Evolutionary conservation across 805 yeast genomes (phyloP).

Genomic region (Metschnikowia similis): DNA sequence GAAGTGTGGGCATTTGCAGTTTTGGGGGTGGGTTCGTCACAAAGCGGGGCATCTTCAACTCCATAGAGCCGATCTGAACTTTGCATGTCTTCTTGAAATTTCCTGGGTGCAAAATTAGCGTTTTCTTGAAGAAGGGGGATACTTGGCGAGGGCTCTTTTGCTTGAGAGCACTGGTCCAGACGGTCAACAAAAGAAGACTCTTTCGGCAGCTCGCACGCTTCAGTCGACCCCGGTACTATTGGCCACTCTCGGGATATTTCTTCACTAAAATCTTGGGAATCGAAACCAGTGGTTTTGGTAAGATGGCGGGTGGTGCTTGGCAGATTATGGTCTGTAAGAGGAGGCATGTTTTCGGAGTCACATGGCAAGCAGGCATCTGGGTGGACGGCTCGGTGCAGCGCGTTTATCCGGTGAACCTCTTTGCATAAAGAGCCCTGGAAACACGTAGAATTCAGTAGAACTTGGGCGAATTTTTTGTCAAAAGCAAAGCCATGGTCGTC

Average conservation of each 20-base stretch:
- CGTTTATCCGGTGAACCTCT: background rate
- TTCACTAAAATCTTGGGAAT: too few relatives aligned
- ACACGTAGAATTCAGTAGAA: background rate
- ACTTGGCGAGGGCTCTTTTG: background rate
- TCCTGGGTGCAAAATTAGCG: background rate
- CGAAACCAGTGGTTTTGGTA: too few relatives aligned
- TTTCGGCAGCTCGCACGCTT: background rate
- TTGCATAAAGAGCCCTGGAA: background rate
- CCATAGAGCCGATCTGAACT: too few relatives aligned
- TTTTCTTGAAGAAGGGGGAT: background rate
- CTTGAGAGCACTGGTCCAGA: background rate
- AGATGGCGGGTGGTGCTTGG: too few relatives aligned
- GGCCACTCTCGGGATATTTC: too few relatives aligned
- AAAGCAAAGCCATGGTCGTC: background rate
- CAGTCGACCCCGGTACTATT: background rate
- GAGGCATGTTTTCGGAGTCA: too few relatives aligned
- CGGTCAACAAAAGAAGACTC: slow-evolving; percentile 1
- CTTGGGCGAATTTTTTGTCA: background rate
- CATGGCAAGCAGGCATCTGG: background rate
- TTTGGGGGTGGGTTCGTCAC: background rate
- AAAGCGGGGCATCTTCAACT: background rate
- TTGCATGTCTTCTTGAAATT: background rate
- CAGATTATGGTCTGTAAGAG: too few relatives aligned
- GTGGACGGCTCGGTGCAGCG: background rate
- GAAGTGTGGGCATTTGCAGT: background rate